phyloP scores from a whole-genome alignment of 1,284 basidiomycete genomes.

The Porodaedalea pini region DNA sequence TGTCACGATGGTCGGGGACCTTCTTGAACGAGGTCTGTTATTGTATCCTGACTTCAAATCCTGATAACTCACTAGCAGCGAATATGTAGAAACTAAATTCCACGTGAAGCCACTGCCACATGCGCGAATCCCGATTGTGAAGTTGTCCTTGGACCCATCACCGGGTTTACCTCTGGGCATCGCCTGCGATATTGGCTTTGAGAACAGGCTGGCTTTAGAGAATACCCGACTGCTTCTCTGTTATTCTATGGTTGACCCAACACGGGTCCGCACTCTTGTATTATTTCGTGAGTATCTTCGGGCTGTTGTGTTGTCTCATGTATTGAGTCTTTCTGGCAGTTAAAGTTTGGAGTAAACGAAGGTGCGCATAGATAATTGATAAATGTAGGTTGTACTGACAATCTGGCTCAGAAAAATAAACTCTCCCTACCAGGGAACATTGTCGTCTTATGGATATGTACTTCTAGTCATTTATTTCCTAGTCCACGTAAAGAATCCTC shows the following conservation, averaged over 20 bases:
- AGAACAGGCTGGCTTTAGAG: conserved; percentile 94
- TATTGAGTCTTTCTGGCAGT: conserved; percentile 46
- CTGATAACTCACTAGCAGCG: background rate
- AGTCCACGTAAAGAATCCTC: conserved; percentile 93
- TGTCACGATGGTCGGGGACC: conserved; percentile 89
- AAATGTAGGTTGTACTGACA: background rate
- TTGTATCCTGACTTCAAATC: conserved; percentile 12
- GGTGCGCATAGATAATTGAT: conserved; percentile 42
- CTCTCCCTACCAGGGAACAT: conserved; percentile 93
- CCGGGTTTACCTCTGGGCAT: conserved; percentile 87
- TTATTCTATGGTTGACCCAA: conserved; percentile 96
- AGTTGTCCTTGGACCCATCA: conserved; percentile 89
- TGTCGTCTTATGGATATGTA: conserved; percentile 97
- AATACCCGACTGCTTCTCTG: conserved; percentile 95
- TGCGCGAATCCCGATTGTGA: conserved; percentile 98
- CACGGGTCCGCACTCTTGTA: conserved; percentile 89
- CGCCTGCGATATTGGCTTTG: conserved; percentile 97
- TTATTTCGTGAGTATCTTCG: conserved; percentile 76
- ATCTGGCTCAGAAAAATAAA: conserved; percentile 80
- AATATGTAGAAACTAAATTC: conserved; percentile 84
- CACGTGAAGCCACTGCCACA: conserved; percentile 95
- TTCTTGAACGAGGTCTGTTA: conserved; percentile 85
- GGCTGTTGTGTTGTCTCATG: conserved; percentile 14
- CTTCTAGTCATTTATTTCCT: conserved; percentile 97
- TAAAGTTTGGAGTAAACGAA: conserved; percentile 98